Percentiles rank a stretch among this genome's conserved stretches.
phyloP scores from a whole-genome alignment of 257 asterid genomes.

The Linderniella brevidens region DNA sequence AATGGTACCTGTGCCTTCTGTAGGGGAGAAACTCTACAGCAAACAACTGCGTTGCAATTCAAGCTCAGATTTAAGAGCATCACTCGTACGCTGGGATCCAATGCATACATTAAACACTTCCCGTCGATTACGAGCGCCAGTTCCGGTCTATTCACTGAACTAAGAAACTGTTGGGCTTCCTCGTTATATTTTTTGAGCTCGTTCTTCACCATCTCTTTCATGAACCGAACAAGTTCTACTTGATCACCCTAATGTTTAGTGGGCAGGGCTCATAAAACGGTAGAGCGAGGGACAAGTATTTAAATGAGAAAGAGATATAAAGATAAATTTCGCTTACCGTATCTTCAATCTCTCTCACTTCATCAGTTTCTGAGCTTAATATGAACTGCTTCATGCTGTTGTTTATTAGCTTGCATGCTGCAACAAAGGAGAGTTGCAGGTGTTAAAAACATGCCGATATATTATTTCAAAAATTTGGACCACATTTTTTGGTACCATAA shows the following conservation, averaged over 20 bases:
- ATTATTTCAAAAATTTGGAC: neutral
- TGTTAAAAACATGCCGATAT: constrained; percentile 5
- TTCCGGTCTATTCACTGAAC: constrained; percentile 43
- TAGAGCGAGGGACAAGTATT: neutral
- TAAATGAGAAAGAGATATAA: neutral
- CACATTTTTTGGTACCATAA: constrained; percentile 41
- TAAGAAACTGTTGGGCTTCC: constrained; percentile 60
- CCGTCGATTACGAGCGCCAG: constrained; percentile 93
- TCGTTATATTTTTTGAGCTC: constrained; percentile 58
- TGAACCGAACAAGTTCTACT: constrained; percentile 88
- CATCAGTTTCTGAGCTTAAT: constrained; percentile 92
- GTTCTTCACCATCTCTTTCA: constrained; percentile 65
- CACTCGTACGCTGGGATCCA: constrained; percentile 89
- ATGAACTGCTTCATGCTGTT: constrained; percentile 92
- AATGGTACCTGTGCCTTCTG: constrained; percentile 85
- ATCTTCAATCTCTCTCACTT: constrained; percentile 85
- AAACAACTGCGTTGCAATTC: constrained; percentile 94
- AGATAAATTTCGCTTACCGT: constrained; percentile 27
- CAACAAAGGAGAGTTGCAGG: constrained; percentile 2
- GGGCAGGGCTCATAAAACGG: constrained; percentile 1
- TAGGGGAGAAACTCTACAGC: constrained; percentile 97
- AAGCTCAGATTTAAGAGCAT: constrained; percentile 84
- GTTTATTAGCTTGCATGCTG: constrained; percentile 94
- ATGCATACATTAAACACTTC: constrained; percentile 96
- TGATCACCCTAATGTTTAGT: constrained; percentile 69